Conservation (phyloP, 352 stramenopile species). For the Pythium sp. region DNA sequence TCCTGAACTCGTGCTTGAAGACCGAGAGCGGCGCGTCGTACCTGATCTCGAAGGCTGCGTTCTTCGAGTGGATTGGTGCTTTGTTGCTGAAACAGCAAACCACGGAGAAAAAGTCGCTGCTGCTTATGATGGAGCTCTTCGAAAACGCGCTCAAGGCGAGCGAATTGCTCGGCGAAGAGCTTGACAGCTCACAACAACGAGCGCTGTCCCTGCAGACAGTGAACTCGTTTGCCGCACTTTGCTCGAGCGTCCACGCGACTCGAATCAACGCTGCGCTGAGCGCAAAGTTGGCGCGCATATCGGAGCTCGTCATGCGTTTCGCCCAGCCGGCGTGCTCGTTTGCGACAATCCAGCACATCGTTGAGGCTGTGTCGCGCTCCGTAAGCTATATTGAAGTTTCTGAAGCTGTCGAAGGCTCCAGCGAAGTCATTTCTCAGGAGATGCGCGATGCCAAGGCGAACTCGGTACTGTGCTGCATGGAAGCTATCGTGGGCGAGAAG, state of each 20-base stretch:
- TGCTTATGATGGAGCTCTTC: slow-evolving; percentile 43
- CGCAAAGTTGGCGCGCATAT: slow-evolving; percentile 24
- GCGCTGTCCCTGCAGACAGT: slow-evolving; percentile 32
- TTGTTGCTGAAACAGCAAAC: slow-evolving; percentile 32
- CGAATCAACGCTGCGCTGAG: slow-evolving; percentile 8
- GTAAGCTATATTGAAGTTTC: background rate
- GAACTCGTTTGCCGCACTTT: slow-evolving; percentile 43
- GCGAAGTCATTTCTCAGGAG: background rate
- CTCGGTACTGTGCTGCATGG: slow-evolving; percentile 28
- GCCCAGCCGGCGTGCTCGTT: slow-evolving; percentile 38
- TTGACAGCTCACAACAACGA: slow-evolving; percentile 39
- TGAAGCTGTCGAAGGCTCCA: background rate
- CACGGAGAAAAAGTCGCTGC: slow-evolving; percentile 17
- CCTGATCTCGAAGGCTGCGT: slow-evolving; percentile 57
- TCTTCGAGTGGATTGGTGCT: slow-evolving; percentile 59
- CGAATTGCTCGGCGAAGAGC: slow-evolving; percentile 17
- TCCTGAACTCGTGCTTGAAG: slow-evolving; percentile 46
- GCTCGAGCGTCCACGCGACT: slow-evolving; percentile 13
- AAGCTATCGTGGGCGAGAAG: slow-evolving; percentile 33
- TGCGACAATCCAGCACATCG: slow-evolving; percentile 29
- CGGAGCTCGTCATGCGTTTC: slow-evolving; percentile 29
- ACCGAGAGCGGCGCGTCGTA: slow-evolving; percentile 48
- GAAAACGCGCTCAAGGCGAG: slow-evolving; percentile 25
- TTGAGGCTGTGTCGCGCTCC: slow-evolving; percentile 13
- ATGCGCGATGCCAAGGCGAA: background rate